Conservation (phyloP, 768 basidiomycete genomes). For the Tulasnella sp. region DNA sequence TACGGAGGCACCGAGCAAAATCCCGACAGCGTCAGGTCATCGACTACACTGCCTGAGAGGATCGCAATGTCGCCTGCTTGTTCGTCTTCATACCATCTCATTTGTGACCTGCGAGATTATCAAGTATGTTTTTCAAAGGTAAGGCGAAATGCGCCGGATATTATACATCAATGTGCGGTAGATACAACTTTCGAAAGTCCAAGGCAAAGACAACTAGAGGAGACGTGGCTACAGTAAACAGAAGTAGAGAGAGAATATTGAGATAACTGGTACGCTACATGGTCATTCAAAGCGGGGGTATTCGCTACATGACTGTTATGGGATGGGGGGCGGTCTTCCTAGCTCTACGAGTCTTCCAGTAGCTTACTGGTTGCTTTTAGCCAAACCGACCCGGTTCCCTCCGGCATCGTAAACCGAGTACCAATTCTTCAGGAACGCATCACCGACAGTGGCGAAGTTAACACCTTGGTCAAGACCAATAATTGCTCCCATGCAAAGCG, state of each 20-base stretch:
- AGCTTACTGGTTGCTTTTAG: background rate
- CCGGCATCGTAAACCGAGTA: background rate
- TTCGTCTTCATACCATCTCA: too few species aligned
- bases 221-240: background rate
- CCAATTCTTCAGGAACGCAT: slow-evolving; percentile 1
- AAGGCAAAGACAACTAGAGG: background rate
- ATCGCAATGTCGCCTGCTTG: too few species aligned
- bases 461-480: background rate
- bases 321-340: too few species aligned
- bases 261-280: background rate
- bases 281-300: background rate
- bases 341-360: background rate
- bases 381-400: background rate
- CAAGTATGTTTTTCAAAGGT: too few species aligned
- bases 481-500: background rate
- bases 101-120: too few species aligned
- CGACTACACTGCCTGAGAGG: too few species aligned
- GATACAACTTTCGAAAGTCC: background rate
- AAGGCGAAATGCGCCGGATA: too few species aligned
- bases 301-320: background rate
- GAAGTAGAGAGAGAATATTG: background rate
- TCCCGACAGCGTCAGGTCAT: too few species aligned
- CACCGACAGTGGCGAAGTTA: background rate
- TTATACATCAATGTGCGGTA: background rate
- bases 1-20: too few species aligned